Evolutionary conservation across 148 eudicot species (phyloP), one percentile per base, ranked within the genome.

Genomic region (Cornus controversa): DNA sequence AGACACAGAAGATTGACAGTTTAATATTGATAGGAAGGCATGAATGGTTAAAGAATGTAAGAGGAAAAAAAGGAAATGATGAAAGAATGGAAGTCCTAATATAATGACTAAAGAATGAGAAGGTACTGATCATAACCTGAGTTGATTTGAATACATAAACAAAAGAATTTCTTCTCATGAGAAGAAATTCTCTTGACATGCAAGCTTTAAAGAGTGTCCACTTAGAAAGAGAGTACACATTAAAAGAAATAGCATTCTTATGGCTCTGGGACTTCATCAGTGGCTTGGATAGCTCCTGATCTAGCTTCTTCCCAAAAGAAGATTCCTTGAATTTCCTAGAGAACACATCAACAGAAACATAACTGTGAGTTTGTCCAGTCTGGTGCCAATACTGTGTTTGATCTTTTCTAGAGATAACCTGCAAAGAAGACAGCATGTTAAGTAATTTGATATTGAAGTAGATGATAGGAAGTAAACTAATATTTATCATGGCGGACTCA

Each of bases 331-430:
- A 92, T 80, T 78, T 87, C 70, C 78, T 84, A 58, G 85, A 80
- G 10, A 94, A 89, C 27, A 64, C 37, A 77, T 85, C 85, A n/a
- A 84, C 84, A 37, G 91, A 76, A 45, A 88, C 76, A 79, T 87
- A 94, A 27, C 66, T 74, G 72, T 90, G 83, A 67, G 81, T 29
- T 58, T 85, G 68, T 9, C 81, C 83, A 47, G 65, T 73, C 69
- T 34, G 72, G 71, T 74, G 71, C 97, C 92, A 92, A 66, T 91
- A 92, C 29, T 92, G 89, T 45, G 81, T 81, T 79, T 94, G 98
- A 84, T 94, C 98, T 78, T 89, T 94, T 77, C 84, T 90, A 22
- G 98, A 91, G 47, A 90, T 85, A 68, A 92, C 92, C 97, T 94
- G 85, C 65, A 58, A 74, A 29, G 65, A 4, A 29, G 24, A 60